Conservation (phyloP, 2,329 filamentous ascomycete genomes). For the Fusarium sp. region DNA sequence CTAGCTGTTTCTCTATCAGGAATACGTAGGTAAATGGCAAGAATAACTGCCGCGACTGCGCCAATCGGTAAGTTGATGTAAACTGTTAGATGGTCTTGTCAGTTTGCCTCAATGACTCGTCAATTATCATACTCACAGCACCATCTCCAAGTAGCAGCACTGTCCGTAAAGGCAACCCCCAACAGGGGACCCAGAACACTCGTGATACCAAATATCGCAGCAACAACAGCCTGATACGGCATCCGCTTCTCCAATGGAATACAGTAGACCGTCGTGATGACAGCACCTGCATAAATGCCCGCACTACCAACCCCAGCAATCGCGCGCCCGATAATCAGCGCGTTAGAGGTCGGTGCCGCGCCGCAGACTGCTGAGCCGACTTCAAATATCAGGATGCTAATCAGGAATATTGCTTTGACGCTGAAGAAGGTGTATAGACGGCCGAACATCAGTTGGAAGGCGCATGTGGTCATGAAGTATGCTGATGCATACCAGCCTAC, state of each 20-base stretch:
- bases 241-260: neutral
- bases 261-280: neutral
- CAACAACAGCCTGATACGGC: neutral
- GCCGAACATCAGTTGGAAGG: slow-evolving; percentile 54
- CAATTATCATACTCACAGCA: neutral
- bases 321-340: slow-evolving; percentile 48
- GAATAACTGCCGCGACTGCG: slow-evolving; percentile 7
- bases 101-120: too few species aligned
- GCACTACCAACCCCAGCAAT: slow-evolving; percentile 50
- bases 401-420: slow-evolving; percentile 50
- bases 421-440: slow-evolving; percentile 60
- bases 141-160: neutral
- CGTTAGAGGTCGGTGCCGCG: slow-evolving; percentile 15
- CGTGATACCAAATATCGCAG: fast-evolving
- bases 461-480: slow-evolving; percentile 57
- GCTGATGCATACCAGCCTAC: slow-evolving; percentile 66
- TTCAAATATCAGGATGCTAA: slow-evolving; percentile 61
- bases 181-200: neutral
- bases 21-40: neutral
- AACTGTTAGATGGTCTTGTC: neutral
- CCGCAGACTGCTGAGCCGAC: slow-evolving; percentile 61
- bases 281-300: neutral
- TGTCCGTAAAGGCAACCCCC: neutral
- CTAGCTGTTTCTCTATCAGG: slow-evolving; percentile 2
- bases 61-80: slow-evolving; percentile 10